These are phyloP conservation scores for Pseudofabraea citricarpa DNA, from an alignment of 2,329 filamentous ascomycete species.

Conservation along the genomic window DNA sequence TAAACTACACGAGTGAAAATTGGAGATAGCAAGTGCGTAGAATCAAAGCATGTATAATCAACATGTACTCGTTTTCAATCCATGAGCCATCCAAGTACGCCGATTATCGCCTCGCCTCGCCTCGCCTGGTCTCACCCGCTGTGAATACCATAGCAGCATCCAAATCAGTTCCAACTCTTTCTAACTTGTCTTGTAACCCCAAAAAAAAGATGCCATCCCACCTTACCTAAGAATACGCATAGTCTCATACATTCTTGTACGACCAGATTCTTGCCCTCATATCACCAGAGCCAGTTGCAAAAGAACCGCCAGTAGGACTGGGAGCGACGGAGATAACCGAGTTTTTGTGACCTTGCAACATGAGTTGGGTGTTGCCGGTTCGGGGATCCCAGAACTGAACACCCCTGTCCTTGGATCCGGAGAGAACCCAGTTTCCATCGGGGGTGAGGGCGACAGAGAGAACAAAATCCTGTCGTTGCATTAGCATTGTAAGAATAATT, in stretches of 20 bases:
- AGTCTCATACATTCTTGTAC: conserved; percentile 51
- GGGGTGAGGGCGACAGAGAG: conserved; percentile 93
- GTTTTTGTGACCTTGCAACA: conserved; percentile 99
- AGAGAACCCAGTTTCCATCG: conserved; percentile 92
- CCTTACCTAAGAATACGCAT: no score
- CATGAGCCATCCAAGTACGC: neutral
- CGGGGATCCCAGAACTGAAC: conserved; percentile 98
- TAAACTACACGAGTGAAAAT: conserved; percentile 1
- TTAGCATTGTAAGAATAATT: conserved; percentile 10
- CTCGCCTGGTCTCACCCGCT: neutral
- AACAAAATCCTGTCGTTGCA: conserved; percentile 74
- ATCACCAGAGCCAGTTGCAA: conserved; percentile 94
- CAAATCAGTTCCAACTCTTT: neutral
- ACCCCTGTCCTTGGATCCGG: conserved; percentile 92
- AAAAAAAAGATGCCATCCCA: no score
- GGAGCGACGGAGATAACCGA: conserved; percentile 97
- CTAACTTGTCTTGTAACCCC: no score
- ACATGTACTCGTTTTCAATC: neutral
- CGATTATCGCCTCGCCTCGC: neutral
- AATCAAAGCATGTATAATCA: neutral
- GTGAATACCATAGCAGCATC: neutral
- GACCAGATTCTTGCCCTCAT: conserved; percentile 98
- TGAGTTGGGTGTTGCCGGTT: conserved; percentile 90
- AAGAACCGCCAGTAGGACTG: conserved; percentile 76
- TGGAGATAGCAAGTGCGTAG: no score